Conservation (phyloP, 2,329 filamentous ascomycete species). For the Ophiostoma ips region DNA sequence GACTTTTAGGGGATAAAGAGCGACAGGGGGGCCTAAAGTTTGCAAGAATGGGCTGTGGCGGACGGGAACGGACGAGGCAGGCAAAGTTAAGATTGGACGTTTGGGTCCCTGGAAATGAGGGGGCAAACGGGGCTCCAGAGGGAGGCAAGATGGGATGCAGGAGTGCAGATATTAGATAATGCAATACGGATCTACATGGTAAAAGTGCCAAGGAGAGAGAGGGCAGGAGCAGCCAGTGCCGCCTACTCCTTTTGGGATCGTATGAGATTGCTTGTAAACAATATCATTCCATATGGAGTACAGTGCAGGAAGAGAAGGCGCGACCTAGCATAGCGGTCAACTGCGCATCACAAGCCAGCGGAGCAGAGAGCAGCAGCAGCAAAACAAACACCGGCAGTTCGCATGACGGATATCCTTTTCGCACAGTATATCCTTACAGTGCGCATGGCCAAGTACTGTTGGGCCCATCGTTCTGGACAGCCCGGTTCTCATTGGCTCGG, state of each 20-base stretch:
- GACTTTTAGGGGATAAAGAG: slow-evolving; percentile 5
- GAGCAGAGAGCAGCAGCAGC: no score
- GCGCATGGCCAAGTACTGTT: no score
- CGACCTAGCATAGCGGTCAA: background rate
- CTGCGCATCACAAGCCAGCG: no score
- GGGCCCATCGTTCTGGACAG: background rate
- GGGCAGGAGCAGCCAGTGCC: background rate
- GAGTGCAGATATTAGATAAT: background rate
- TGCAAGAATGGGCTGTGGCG: background rate
- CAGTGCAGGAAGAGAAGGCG: background rate
- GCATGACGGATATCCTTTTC: no score
- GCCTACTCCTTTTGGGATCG: no score
- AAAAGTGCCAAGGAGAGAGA: no score
- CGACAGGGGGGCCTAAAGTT: background rate
- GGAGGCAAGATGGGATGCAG: background rate
- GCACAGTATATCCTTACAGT: slow-evolving; percentile 2
- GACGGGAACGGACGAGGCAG: background rate
- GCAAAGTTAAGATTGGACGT: background rate
- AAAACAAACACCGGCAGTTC: no score
- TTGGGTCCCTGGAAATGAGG: background rate
- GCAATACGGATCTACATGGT: background rate
- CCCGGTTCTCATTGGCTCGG: slow-evolving; percentile 11
- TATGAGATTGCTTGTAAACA: no score
- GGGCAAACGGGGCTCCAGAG: background rate
- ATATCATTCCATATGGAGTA: no score